Evolutionary conservation across 257 asterid genomes (phyloP).

Genomic region (Striga asiatica): DNA sequence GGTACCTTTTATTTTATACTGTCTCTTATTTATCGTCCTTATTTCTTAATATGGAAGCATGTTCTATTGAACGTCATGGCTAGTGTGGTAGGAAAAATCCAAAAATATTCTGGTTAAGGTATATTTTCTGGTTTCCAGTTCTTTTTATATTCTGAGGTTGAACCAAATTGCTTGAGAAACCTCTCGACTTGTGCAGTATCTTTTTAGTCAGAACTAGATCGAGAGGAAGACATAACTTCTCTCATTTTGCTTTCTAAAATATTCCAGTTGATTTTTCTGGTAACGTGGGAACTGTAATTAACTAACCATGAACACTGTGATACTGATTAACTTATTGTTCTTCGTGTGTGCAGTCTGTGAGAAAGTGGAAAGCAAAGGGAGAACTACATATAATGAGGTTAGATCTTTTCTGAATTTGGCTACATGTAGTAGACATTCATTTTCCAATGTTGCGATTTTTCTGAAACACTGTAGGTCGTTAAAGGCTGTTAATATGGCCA

Average conservation of each 20-base stretch:
- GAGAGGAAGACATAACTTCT: not conserved
- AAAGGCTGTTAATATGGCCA: not conserved
- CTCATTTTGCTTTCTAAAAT: not conserved
- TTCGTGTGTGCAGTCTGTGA: slow-evolving; percentile 65
- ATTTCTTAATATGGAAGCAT: not conserved
- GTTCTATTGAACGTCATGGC: not conserved
- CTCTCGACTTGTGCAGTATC: not conserved
- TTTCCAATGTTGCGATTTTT: not conserved
- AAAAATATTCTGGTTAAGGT: not conserved
- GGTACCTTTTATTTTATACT: slow-evolving; percentile 29
- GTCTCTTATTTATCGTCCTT: slow-evolving; percentile 3
- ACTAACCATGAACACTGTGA: not conserved
- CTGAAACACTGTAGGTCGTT: not conserved
- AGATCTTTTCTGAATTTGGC: slow-evolving; percentile 15
- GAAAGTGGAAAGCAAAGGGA: slow-evolving; percentile 99
- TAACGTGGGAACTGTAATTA: not conserved
- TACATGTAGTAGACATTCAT: not conserved
- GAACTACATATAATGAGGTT: slow-evolving; percentile 98
- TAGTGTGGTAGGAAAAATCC: slow-evolving; percentile 2
- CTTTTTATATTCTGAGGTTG: not conserved
- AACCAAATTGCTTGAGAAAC: slow-evolving; percentile 8
- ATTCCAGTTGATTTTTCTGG: not conserved
- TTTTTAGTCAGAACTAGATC: not conserved
- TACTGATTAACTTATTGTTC: slow-evolving; percentile 12
- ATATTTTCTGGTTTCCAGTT: not conserved